A percentile compares a stretch with the other conserved stretches of the same genome.
Conservation (phyloP, 2,329 filamentous ascomycete genomes). For the Elsinoe fawcettii region DNA sequence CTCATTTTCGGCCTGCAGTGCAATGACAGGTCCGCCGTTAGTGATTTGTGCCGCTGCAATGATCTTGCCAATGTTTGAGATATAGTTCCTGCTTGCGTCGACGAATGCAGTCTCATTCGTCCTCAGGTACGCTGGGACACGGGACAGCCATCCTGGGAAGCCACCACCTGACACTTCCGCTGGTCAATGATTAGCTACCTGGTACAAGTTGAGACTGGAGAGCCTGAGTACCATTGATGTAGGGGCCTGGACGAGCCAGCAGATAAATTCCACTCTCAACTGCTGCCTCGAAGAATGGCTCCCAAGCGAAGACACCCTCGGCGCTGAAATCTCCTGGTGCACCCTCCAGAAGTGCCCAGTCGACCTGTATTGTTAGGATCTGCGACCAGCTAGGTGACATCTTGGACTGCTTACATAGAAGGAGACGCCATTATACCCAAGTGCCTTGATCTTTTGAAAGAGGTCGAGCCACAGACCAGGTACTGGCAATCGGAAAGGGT, state of each 20-base stretch:
- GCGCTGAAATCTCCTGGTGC: conserved; percentile 61
- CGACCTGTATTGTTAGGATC: conserved; percentile 21
- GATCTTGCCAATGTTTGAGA: conserved; percentile 52
- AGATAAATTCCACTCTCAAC: conserved; percentile 66
- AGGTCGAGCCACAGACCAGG: conserved; percentile 60
- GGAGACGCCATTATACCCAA: conserved; percentile 71
- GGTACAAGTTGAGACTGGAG: background rate
- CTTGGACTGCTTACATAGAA: conserved; percentile 51
- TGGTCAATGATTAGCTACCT: background rate
- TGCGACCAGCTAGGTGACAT: background rate
- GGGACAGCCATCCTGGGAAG: conserved; percentile 71
- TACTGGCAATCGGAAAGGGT: conserved; percentile 59
- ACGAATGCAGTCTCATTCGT: conserved; percentile 56
- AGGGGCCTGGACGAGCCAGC: conserved; percentile 43
- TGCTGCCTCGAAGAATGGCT: conserved; percentile 71
- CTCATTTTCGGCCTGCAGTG: conserved; percentile 77
- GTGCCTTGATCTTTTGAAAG: conserved; percentile 73
- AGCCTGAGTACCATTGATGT: conserved; percentile 17
- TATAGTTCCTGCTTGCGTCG: conserved; percentile 60
- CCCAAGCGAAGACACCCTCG: conserved; percentile 63
- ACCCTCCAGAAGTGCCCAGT: conserved; percentile 73
- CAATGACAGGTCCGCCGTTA: conserved; percentile 70
- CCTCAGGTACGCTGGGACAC: conserved; percentile 56
- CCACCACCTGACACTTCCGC: conserved; percentile 64
- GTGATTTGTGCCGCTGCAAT: conserved; percentile 74